Evolutionary conservation across 495 filamentous ascomycete genomes (phyloP), one percentile per base, ranked within the genome.

Genomic region (Aspergillus ellipticus): DNA sequence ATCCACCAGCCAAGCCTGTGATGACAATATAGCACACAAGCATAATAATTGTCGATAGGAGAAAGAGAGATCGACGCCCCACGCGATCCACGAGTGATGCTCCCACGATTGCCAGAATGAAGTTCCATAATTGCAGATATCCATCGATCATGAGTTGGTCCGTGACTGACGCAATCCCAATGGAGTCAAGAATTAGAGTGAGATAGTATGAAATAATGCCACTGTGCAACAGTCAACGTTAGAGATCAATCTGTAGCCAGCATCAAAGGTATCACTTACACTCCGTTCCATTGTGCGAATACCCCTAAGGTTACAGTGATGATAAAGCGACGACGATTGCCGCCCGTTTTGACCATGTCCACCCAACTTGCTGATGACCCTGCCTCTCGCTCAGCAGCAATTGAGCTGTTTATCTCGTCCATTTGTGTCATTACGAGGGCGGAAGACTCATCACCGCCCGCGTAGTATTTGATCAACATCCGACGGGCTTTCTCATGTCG

Each of bases 21-120:
- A 78, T 80, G 67, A 83, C 71, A 48, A 81, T 66, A 62, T 82
- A 85, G 20, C 77, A 75, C 26, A 69, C 57, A 35, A 83, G 74
- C 83, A 86, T 86, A 48, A 79, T 79, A 1, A 60, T 62, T 2
- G 80, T 82, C 15, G 83, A 74, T 16, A 66, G 68, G 1, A 85
- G 65, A 68, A 85, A 86, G 24, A 82, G 67, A 22, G 76, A 72
- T 31, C 83, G 75, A 8, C 83, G 79, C 43, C 83, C 83, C 51
- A 82, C 65, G 49, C 74, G 75, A 63, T 87, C 82, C 42, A 85
- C 76, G 0, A 81, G 66, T 37, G 78, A 56, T 17, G 84, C 79
- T 66, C 78, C 80, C 55, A 64, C 71, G 17, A 77, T 52, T 21
- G 80, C 80, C 16, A 78, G 71, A 49, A 82, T 73, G 26, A 82